Evolutionary conservation across 805 yeast species (phyloP).

Genomic region (Nakazawaea wyomingensis): DNA sequence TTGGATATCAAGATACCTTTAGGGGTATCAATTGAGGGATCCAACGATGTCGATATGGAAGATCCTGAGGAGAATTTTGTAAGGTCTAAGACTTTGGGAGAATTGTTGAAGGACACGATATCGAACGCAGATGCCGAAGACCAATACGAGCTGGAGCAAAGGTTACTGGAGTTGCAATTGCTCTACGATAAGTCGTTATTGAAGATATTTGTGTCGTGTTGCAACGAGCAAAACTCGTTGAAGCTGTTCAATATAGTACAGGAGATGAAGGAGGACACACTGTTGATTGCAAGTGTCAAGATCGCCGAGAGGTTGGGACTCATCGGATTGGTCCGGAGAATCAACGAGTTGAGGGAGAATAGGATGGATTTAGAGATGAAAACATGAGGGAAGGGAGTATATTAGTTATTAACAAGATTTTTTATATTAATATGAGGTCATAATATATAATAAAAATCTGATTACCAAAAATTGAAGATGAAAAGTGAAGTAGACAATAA

Average conservation of each 20-base stretch:
- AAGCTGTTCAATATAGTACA: conserved; percentile 68
- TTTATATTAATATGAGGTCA: no score
- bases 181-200: conserved; percentile 74
- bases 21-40: conserved; percentile 21
- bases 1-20: conserved; percentile 68
- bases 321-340: conserved; percentile 45
- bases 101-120: conserved; percentile 52
- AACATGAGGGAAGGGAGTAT: no score
- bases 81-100: conserved; percentile 56
- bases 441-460: no score
- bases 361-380: conserved; percentile 30
- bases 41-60: conserved; percentile 25
- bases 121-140: conserved; percentile 32
- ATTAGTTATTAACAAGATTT: no score
- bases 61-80: conserved; percentile 62
- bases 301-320: conserved; percentile 73
- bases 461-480: no score
- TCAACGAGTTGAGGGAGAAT: conserved; percentile 49
- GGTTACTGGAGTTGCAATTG: conserved; percentile 47
- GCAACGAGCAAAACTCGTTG: conserved; percentile 56
- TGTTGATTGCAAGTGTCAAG: conserved; percentile 76
- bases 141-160: conserved; percentile 37
- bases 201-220: conserved; percentile 67
- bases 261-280: conserved; percentile 70
- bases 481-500: no score